These are phyloP conservation scores for Agrocybe praecox DNA, from an alignment of 768 basidiomycete species.

Conservation along the genomic window DNA sequence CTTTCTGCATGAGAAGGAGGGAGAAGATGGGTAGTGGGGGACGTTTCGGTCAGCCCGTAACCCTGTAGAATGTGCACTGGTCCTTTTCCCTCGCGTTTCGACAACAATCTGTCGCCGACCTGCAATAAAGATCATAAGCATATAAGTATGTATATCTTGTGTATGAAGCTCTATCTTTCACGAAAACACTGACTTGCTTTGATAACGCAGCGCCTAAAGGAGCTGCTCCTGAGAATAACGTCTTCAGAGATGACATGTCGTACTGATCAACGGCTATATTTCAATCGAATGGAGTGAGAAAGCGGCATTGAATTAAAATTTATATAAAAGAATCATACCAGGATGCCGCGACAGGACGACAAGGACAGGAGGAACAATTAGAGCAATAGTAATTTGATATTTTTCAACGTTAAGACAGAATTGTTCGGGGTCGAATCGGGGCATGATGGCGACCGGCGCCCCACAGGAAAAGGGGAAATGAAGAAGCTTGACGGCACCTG, in stretches of 20 bases:
- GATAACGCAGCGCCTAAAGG: slow-evolving; percentile 72
- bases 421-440: slow-evolving; percentile 69
- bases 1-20: slow-evolving; percentile 39
- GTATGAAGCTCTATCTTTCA: background rate
- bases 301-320: background rate
- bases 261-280: slow-evolving; percentile 57
- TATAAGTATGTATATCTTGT: no score
- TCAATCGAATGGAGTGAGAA: slow-evolving; percentile 18
- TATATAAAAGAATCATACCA: slow-evolving; percentile 38
- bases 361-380: slow-evolving; percentile 85
- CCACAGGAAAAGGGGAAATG: slow-evolving; percentile 57
- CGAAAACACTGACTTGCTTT: slow-evolving; percentile 37
- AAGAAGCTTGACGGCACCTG: slow-evolving; percentile 65
- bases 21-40: slow-evolving; percentile 67
- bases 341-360: slow-evolving; percentile 73
- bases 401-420: slow-evolving; percentile 69
- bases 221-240: slow-evolving; percentile 77
- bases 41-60: slow-evolving; percentile 84
- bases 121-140: slow-evolving; percentile 2
- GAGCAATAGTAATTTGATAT: slow-evolving; percentile 58
- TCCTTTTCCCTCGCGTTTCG: slow-evolving; percentile 41
- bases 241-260: slow-evolving; percentile 59
- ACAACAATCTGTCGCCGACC: slow-evolving; percentile 39
- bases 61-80: slow-evolving; percentile 53
- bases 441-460: slow-evolving; percentile 56